Conservation (phyloP, 306 rosid species). For the Canavalia ensiformis region DNA sequence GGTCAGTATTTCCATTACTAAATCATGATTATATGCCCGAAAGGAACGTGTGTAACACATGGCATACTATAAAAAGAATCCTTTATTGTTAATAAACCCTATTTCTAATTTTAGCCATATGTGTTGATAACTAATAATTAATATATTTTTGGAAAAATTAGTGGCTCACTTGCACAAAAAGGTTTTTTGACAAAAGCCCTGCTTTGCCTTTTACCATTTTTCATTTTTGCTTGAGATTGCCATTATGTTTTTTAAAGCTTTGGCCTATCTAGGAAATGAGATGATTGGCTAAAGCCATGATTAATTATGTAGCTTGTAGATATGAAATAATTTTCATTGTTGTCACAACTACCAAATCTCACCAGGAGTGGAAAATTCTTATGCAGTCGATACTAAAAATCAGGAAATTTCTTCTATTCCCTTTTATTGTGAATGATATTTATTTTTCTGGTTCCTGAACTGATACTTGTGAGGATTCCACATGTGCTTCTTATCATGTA, state of each 20-base stretch:
- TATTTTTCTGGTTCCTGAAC: slow-evolving; percentile 1
- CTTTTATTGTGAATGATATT: neutral
- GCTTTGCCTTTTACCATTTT: neutral
- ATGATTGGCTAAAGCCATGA: neutral
- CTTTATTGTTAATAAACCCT: neutral
- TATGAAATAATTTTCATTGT: neutral
- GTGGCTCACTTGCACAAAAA: neutral
- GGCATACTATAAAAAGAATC: slow-evolving; percentile 6
- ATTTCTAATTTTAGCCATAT: slow-evolving; percentile 19
- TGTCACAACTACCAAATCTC: slow-evolving; percentile 3
- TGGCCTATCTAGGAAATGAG: neutral
- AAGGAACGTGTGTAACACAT: neutral
- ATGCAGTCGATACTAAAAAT: neutral
- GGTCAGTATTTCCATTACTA: slow-evolving; percentile 53
- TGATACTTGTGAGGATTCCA: neutral
- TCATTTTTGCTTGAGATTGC: slow-evolving; percentile 7
- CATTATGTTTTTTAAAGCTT: slow-evolving; percentile 1
- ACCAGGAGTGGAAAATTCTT: neutral
- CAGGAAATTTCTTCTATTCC: slow-evolving; percentile 5
- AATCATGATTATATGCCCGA: slow-evolving; percentile 8
- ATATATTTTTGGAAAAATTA: slow-evolving; percentile 5
- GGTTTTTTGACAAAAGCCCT: neutral
- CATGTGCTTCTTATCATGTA: neutral
- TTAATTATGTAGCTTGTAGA: slow-evolving; percentile 10
- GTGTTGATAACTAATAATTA: neutral